Evolutionary conservation across 495 filamentous ascomycete species (phyloP), one percentile per base, ranked within the genome.

Genomic region (Hapsidospora chrysogenum): DNA sequence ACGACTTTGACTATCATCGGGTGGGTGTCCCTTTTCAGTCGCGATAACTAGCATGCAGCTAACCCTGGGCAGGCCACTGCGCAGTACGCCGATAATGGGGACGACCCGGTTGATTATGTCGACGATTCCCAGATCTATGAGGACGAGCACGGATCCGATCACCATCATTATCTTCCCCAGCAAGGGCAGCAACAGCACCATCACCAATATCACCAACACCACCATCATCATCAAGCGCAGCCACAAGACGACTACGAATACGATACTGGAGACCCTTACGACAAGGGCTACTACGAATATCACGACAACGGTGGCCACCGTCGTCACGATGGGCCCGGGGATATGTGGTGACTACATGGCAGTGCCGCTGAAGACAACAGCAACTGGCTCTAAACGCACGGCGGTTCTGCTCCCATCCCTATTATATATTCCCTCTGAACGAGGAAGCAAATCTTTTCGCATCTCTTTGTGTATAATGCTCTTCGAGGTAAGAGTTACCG

Each of bases 1-100:
- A 58, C 37, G 56, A 64, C 33, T 67, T 64, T 43, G 61, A 67
- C 36, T 67, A 67, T 44, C 63, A 67, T 49, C 58, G 63, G 26
- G 63, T 67, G 51, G 52, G 63, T 58, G 8, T 4, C 17, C 21
- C 9, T 3, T 15, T 7, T 3, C 6, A 35, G 15, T 15, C 9
- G 26, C 26, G 16, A 13, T 19, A 28, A 33, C 10, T 23, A 11
- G 20, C 34, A 30, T 17, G 8, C 6, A 4, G 23, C 32, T 11
- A 18, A 17, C 3, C 8, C 13, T 9, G 8, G 25, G 0, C 34
- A 67, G 63, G 54, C 53, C 22, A 43, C 53, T 33, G 56, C 44
- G 31, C 53, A 60, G 32, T 64, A 67, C 35, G 60, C 50, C 20
- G 60, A 67, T 40, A 46, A 48, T 27, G 37, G 51, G 15, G 49